A percentile compares a stretch with the other conserved stretches of the same genome.
Conservation (phyloP, 257 asterid genomes). For the Nicotiana attenuata region DNA sequence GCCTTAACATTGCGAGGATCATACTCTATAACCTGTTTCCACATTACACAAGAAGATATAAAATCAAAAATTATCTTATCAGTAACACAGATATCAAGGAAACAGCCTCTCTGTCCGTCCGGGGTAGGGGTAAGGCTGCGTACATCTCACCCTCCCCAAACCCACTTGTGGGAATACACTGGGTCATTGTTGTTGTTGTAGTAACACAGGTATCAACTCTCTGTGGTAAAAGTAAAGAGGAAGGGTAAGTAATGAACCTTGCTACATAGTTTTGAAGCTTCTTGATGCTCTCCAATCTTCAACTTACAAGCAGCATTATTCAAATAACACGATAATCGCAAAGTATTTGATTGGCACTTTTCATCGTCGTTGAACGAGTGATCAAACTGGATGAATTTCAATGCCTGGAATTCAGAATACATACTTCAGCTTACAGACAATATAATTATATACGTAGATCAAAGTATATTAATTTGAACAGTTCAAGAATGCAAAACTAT, state of each 20-base stretch:
- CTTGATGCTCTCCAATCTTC: slow-evolving; percentile 38
- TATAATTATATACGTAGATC: not conserved
- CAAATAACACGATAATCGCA: slow-evolving; percentile 35
- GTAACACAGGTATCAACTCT: not conserved
- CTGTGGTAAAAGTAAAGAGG: no score
- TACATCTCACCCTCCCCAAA: no score
- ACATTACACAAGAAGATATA: not conserved
- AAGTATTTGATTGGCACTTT: slow-evolving; percentile 25
- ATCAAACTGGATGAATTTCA: slow-evolving; percentile 36
- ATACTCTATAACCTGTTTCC: slow-evolving; percentile 39
- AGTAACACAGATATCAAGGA: no score
- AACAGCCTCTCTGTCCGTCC: no score
- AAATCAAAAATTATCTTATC: no score
- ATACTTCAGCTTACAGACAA: not conserved
- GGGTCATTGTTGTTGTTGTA: no score
- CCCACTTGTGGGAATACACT: no score
- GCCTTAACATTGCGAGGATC: slow-evolving; percentile 49
- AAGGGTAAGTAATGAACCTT: slow-evolving; percentile 21
- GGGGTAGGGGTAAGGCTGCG: no score
- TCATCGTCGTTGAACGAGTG: slow-evolving; percentile 42
- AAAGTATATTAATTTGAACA: not conserved
- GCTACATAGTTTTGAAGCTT: slow-evolving; percentile 44
- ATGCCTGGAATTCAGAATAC: slow-evolving; percentile 33
- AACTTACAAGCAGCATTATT: slow-evolving; percentile 63
- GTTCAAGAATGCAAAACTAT: not conserved